Conservation (phyloP, 257 asterid species). For the Handroanthus guayacan region DNA sequence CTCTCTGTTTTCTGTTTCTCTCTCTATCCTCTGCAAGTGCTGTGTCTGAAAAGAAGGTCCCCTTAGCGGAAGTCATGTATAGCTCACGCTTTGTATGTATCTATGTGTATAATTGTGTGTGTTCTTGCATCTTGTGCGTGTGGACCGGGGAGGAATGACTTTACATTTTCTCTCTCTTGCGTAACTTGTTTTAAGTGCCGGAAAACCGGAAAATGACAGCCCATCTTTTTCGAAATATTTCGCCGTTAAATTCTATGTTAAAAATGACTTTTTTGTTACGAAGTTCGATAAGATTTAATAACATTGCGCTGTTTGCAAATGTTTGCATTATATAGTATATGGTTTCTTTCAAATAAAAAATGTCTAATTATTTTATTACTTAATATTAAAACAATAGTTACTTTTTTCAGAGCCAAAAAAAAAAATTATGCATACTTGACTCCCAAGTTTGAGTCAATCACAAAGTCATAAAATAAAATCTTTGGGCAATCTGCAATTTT, state of each 20-base stretch:
- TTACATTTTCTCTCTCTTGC: conserved; percentile 33
- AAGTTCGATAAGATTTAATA: too few species aligned
- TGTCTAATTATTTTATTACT: too few species aligned
- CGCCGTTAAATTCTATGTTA: neutral
- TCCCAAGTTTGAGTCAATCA: neutral
- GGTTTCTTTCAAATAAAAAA: too few species aligned
- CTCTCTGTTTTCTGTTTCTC: conserved; percentile 6
- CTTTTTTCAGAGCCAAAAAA: too few species aligned
- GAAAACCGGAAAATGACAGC: neutral
- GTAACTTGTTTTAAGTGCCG: conserved; percentile 9
- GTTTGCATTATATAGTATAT: too few species aligned
- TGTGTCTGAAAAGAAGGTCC: conserved; percentile 8
- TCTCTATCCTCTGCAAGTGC: conserved; percentile 8
- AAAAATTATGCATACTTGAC: neutral
- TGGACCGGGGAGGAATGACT: neutral
- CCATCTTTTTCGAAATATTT: conserved; percentile 23
- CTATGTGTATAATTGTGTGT: neutral
- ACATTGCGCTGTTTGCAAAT: too few species aligned
- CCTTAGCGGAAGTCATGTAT: conserved; percentile 9
- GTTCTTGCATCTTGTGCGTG: neutral
- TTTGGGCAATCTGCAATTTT: too few species aligned
- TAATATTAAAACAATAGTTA: too few species aligned
- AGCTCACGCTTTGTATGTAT: conserved; percentile 19
- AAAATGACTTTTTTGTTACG: neutral
- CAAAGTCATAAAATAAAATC: conserved; percentile 7